Conservation (phyloP, 2,329 filamentous ascomycete species). For the Fusarium sp. region DNA sequence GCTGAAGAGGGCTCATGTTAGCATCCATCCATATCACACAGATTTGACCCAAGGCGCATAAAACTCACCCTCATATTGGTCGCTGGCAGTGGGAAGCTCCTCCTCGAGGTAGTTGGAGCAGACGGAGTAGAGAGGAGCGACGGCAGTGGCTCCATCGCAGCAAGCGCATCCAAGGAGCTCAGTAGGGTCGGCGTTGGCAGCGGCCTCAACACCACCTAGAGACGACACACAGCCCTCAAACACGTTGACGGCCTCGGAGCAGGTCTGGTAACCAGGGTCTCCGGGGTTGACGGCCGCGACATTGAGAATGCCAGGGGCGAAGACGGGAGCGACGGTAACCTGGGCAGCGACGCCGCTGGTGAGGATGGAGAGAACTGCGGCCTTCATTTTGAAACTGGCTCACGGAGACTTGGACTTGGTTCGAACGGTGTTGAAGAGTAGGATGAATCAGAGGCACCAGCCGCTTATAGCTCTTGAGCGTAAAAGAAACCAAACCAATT, state of each 20-base stretch:
- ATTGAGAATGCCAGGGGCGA: constrained; percentile 36
- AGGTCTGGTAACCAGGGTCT: constrained; percentile 43
- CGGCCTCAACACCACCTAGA: constrained; percentile 39
- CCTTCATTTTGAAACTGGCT: constrained; percentile 40
- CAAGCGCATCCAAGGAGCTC: constrained; percentile 46
- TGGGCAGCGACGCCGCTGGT: constrained; percentile 45
- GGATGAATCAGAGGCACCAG: constrained; percentile 4
- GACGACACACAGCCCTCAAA: constrained; percentile 39
- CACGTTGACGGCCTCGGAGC: constrained; percentile 35
- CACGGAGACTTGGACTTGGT: neutral
- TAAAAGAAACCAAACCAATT: constrained; percentile 9
- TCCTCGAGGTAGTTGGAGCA: constrained; percentile 46
- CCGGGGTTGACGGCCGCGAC: constrained; percentile 41
- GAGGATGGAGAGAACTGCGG: constrained; percentile 34
- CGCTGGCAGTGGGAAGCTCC: constrained; percentile 35
- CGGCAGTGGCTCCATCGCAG: constrained; percentile 35
- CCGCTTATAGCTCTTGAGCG: constrained; percentile 17
- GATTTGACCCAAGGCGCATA: neutral
- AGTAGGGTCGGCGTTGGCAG: constrained; percentile 38
- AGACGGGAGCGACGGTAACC: constrained; percentile 34
- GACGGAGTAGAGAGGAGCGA: constrained; percentile 44
- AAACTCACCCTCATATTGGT: constrained; percentile 43
- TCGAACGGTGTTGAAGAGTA: constrained; percentile 1
- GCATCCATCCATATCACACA: neutral
- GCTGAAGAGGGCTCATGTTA: constrained; percentile 34